Conservation (phyloP, 345 rosid species). For the Xanthoceras sorbifolium region DNA sequence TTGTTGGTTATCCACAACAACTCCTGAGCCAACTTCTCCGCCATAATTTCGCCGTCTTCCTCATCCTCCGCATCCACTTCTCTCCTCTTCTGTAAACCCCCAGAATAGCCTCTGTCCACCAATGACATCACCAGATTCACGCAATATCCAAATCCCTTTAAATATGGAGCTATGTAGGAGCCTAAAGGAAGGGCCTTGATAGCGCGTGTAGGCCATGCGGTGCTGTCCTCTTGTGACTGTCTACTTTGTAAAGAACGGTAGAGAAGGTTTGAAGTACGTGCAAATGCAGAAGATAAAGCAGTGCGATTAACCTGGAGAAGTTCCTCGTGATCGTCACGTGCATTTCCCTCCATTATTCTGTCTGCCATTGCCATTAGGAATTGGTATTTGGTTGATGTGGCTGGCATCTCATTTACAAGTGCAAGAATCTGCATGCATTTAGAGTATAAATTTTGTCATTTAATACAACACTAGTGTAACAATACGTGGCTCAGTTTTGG, state of each 20-base stretch:
- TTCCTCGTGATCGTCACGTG: slow-evolving; percentile 41
- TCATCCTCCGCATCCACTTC: slow-evolving; percentile 27
- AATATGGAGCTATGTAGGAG: slow-evolving; percentile 42
- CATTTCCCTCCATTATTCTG: slow-evolving; percentile 75
- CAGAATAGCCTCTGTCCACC: slow-evolving; percentile 28
- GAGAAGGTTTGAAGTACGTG: slow-evolving; percentile 52
- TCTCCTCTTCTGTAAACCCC: too few species aligned
- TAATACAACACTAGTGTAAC: too few species aligned
- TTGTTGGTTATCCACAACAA: slow-evolving; percentile 62
- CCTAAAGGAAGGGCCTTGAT: slow-evolving; percentile 59
- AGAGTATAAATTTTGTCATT: too few species aligned
- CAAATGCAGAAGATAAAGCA: slow-evolving; percentile 60
- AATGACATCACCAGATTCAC: slow-evolving; percentile 35
- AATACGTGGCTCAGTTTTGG: neutral
- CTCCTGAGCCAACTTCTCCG: slow-evolving; percentile 81
- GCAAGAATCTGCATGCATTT: slow-evolving; percentile 50
- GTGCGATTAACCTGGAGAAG: slow-evolving; percentile 56
- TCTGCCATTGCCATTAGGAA: slow-evolving; percentile 76
- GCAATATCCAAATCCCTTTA: slow-evolving; percentile 49
- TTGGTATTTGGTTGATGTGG: slow-evolving; percentile 70
- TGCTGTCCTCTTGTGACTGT: too few species aligned
- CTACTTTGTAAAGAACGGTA: slow-evolving; percentile 43
- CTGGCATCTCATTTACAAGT: slow-evolving; percentile 65
- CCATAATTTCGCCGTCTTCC: slow-evolving; percentile 40
- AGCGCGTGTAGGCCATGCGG: slow-evolving; percentile 32